A percentile compares a stretch with the other conserved stretches of the same genome.
phyloP scores from a whole-genome alignment of 805 yeast genomes.

The Candida succiphila region DNA sequence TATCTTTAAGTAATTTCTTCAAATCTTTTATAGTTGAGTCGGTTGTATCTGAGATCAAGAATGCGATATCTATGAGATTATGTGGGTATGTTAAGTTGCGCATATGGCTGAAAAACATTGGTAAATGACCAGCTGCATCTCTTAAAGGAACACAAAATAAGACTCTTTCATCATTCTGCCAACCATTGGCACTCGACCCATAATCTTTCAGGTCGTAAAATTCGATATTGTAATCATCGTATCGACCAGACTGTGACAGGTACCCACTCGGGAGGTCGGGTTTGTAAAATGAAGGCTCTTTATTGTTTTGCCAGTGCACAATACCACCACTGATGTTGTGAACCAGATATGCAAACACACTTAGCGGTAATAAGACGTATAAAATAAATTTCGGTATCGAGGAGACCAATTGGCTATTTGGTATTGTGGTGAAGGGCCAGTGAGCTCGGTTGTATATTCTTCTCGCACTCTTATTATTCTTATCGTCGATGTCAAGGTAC shows the following conservation, averaged over 20 bases:
- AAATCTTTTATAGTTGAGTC: slow-evolving; percentile 74
- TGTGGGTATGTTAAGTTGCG: slow-evolving; percentile 49
- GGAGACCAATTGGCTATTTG: too few species aligned
- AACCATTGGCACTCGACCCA: slow-evolving; percentile 60
- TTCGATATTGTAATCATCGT: slow-evolving; percentile 35
- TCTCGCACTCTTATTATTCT: too few species aligned
- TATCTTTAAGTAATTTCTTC: slow-evolving; percentile 42
- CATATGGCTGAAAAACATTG: slow-evolving; percentile 60
- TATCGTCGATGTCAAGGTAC: too few species aligned
- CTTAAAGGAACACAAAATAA: slow-evolving; percentile 83
- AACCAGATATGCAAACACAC: slow-evolving; percentile 1
- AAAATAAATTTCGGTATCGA: too few species aligned
- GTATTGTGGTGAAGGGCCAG: too few species aligned
- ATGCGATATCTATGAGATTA: slow-evolving; percentile 51
- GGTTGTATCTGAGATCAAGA: slow-evolving; percentile 82
- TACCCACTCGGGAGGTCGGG: slow-evolving; percentile 27
- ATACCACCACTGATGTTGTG: too few species aligned
- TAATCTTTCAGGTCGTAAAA: slow-evolving; percentile 66
- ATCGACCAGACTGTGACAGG: slow-evolving; percentile 12
- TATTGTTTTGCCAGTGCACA: too few species aligned
- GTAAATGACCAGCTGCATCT: slow-evolving; percentile 85
- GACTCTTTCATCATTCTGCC: slow-evolving; percentile 72
- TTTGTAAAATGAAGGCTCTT: too few species aligned
- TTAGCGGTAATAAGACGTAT: too few species aligned
- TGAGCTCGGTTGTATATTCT: too few species aligned